These are phyloP conservation scores for Aspergillus neoniger DNA, from an alignment of 2,329 filamentous ascomycete genomes.

Conservation along the genomic window DNA sequence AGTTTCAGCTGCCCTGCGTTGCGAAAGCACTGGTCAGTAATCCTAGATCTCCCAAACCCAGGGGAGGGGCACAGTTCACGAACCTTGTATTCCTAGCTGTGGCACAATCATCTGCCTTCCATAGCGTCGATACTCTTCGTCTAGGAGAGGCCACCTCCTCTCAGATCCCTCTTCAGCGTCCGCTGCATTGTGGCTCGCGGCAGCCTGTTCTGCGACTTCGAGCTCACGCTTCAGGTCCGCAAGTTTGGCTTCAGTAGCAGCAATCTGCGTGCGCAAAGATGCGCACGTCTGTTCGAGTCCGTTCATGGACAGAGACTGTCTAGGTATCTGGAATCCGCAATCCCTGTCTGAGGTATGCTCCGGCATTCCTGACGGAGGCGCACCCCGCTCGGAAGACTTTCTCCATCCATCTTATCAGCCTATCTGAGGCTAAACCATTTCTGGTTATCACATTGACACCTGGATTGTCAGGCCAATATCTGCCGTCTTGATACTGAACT, in stretches of 20 bases:
- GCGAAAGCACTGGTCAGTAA: conserved; percentile 7
- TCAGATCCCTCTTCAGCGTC: background rate
- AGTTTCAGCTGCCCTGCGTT: conserved; percentile 71
- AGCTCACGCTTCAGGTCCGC: conserved; percentile 39
- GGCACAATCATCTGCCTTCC: conserved; percentile 89
- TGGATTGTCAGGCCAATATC: background rate
- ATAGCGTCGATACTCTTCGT: conserved; percentile 81
- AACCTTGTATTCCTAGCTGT: conserved; percentile 73
- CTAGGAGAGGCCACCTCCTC: conserved; percentile 66
- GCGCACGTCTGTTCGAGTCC: conserved; percentile 31
- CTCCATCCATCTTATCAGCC: conserved; percentile 6
- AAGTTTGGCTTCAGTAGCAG: conserved; percentile 40
- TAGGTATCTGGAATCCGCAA: too few species aligned
- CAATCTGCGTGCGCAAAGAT: conserved; percentile 40
- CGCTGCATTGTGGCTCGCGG: conserved; percentile 16
- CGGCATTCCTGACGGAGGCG: background rate
- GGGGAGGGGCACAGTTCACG: conserved; percentile 12
- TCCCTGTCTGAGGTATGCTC: background rate
- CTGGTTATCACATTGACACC: background rate
- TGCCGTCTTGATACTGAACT: too few species aligned
- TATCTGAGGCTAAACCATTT: conserved; percentile 9
- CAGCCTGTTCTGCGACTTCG: conserved; percentile 32
- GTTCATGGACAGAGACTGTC: conserved; percentile 17
- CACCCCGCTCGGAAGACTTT: conserved; percentile 5
- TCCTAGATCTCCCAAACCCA: too few species aligned